phyloP scores from a whole-genome alignment of 148 eudicot genomes.

The Selenicereus undatus region DNA sequence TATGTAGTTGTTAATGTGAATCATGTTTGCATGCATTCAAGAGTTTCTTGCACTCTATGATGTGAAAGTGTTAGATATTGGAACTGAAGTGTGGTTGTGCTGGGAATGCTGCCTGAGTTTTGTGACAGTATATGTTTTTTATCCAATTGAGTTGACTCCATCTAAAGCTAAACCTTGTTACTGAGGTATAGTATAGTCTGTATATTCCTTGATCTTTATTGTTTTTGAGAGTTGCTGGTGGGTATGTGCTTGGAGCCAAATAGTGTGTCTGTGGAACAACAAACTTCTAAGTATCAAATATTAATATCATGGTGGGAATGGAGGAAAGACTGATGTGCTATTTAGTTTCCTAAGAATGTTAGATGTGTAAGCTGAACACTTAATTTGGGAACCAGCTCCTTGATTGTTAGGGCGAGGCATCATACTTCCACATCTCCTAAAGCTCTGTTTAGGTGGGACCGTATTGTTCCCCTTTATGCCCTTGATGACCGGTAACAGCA shows the following conservation, averaged over 20 bases:
- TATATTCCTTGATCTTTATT: background rate
- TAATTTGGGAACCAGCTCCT: background rate
- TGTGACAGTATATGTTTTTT: background rate
- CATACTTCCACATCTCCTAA: background rate
- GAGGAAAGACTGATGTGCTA: background rate
- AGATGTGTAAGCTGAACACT: background rate
- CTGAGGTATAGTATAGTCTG: background rate
- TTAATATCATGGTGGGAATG: too few relatives aligned
- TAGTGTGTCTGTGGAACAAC: background rate
- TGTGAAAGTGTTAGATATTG: too few relatives aligned
- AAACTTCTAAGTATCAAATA: too few relatives aligned
- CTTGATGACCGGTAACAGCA: too few relatives aligned
- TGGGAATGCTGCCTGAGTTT: background rate
- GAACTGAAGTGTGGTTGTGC: background rate
- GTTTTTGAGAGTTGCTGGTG: background rate
- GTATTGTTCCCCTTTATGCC: too few relatives aligned
- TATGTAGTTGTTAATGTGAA: background rate
- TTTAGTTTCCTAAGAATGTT: background rate
- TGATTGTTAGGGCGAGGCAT: background rate
- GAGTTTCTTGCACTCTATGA: background rate
- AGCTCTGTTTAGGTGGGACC: background rate
- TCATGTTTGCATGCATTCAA: background rate
- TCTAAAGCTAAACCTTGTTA: too few relatives aligned
- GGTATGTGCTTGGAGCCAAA: background rate
- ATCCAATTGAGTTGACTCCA: background rate